phyloP scores from a whole-genome alignment of 129 eudicot genomes.

The Saussurea involucrata region DNA sequence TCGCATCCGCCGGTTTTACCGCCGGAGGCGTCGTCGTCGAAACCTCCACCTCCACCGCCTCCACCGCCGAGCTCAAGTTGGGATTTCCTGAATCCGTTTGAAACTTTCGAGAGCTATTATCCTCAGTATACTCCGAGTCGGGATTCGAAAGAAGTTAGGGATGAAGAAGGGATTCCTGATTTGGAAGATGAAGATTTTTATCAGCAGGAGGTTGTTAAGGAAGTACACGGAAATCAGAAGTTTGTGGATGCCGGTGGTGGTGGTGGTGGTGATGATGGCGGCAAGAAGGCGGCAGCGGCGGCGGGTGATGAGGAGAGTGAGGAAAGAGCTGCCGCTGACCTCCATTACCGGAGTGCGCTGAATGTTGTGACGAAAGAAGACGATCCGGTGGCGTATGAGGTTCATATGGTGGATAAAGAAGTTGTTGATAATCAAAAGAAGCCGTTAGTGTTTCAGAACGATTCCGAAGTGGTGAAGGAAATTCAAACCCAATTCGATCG shows the following conservation, averaged over 20 bases:
- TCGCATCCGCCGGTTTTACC: constrained; percentile 19
- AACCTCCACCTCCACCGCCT: constrained; percentile 77
- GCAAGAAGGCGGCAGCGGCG: constrained; percentile 28
- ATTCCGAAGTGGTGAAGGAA: constrained; percentile 73
- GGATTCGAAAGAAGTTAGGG: constrained; percentile 77
- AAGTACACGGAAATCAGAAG: constrained; percentile 68
- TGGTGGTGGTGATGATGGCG: constrained; percentile 17
- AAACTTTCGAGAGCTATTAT: constrained; percentile 54
- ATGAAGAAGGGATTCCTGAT: constrained; percentile 97
- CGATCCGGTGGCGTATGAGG: constrained; percentile 80
- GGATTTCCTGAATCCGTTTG: constrained; percentile 86
- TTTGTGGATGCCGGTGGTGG: constrained; percentile 40
- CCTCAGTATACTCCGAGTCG: constrained; percentile 67
- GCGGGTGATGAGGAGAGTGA: constrained; percentile 28
- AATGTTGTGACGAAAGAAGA: constrained; percentile 29
- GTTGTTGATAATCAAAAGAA: constrained; percentile 55
- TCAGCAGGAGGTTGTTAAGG: constrained; percentile 68
- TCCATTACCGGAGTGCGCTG: constrained; percentile 32
- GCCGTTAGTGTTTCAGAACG: constrained; percentile 41
- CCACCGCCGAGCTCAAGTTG: constrained; percentile 64
- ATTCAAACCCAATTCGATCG: constrained; percentile 69
- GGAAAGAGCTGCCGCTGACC: constrained; percentile 34
- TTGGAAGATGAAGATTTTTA: constrained; percentile 77
- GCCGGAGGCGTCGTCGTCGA: constrained; percentile 28
- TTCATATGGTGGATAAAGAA: constrained; percentile 87